phyloP scores from a whole-genome alignment of 2,329 filamentous ascomycete genomes.

The Raffaelea deltoideospora region DNA sequence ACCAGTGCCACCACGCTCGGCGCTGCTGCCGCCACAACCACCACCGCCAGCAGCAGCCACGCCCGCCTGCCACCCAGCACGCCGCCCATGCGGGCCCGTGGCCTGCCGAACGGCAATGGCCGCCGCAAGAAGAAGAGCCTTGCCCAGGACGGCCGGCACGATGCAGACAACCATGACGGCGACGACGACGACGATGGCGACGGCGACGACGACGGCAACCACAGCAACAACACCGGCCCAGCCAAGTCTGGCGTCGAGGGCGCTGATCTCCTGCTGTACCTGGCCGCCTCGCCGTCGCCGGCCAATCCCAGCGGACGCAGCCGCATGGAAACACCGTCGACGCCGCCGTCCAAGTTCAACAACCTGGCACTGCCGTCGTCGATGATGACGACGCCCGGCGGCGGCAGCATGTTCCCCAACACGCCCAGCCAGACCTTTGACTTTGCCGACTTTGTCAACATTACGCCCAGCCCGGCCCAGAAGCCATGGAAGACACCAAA shows the following conservation, averaged over 20 bases:
- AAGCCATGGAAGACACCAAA: conserved; percentile 74
- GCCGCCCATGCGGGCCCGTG: conserved; percentile 50
- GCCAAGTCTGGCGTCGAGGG: conserved; percentile 54
- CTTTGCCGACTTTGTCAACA: conserved; percentile 94
- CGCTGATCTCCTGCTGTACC: conserved; percentile 64
- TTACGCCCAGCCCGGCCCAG: conserved; percentile 89
- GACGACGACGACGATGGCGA: conserved; percentile 7
- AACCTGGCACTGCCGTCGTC: conserved; percentile 61
- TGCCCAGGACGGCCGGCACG: conserved; percentile 7
- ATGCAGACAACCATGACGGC: conserved; percentile 33
- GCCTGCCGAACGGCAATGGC: conserved; percentile 21
- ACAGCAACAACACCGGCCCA: conserved; percentile 6
- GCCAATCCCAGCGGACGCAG: conserved; percentile 42
- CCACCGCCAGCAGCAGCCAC: conserved; percentile 16
- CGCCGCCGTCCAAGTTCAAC: conserved; percentile 55
- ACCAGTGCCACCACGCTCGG: neutral
- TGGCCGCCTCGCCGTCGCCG: conserved; percentile 83
- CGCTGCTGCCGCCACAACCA: conserved; percentile 1
- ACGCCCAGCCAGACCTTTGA: conserved; percentile 80
- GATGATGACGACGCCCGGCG: conserved; percentile 77
- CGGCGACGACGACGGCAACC: conserved; percentile 32
- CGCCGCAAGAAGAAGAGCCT: conserved; percentile 32
- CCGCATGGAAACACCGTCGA: conserved; percentile 55
- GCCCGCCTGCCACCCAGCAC: conserved; percentile 68
- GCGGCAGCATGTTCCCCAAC: conserved; percentile 51